Percentiles rank a stretch among this genome's conserved stretches.
Evolutionary conservation across 2,329 filamentous ascomycete species (phyloP).

Genomic region (Annulohypoxylon truncatum): DNA sequence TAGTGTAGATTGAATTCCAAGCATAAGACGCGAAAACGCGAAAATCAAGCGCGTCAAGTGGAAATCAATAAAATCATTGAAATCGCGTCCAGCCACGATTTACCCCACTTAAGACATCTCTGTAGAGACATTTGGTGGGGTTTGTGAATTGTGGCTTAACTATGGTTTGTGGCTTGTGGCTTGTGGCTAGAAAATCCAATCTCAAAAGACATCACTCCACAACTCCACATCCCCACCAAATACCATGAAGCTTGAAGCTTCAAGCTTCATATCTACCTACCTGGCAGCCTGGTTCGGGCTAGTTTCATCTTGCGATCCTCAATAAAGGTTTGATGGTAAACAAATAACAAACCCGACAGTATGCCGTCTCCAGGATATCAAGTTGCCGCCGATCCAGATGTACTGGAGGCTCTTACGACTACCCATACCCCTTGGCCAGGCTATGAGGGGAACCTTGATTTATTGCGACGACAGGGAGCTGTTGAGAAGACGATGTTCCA

Average conservation of each 20-base stretch:
- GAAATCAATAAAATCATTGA: slow-evolving; percentile 49
- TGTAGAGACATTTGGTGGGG: background rate
- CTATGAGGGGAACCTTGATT: background rate
- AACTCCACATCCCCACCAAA: background rate
- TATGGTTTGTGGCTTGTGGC: background rate
- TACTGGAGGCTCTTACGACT: slow-evolving; percentile 7
- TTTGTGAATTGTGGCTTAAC: background rate
- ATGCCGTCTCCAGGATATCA: background rate
- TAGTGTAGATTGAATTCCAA: slow-evolving; percentile 4
- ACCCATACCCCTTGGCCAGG: slow-evolving; percentile 44
- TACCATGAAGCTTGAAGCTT: background rate
- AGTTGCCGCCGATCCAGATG: background rate
- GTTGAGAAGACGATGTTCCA: slow-evolving; percentile 44
- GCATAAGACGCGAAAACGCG: slow-evolving; percentile 9
- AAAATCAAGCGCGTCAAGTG: slow-evolving; percentile 15
- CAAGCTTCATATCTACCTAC: background rate
- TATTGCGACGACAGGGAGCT: slow-evolving; percentile 15
- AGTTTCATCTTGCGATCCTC: background rate
- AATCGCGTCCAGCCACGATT: slow-evolving; percentile 40
- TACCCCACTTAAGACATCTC: background rate
- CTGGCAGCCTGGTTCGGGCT: too few relatives aligned
- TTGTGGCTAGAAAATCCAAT: slow-evolving; percentile 14
- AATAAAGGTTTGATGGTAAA: background rate
- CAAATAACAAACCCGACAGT: background rate
- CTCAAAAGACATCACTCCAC: slow-evolving; percentile 1